Evolutionary conservation across 1,284 basidiomycete species (phyloP).

Genomic region (Irpex rosettiformis): DNA sequence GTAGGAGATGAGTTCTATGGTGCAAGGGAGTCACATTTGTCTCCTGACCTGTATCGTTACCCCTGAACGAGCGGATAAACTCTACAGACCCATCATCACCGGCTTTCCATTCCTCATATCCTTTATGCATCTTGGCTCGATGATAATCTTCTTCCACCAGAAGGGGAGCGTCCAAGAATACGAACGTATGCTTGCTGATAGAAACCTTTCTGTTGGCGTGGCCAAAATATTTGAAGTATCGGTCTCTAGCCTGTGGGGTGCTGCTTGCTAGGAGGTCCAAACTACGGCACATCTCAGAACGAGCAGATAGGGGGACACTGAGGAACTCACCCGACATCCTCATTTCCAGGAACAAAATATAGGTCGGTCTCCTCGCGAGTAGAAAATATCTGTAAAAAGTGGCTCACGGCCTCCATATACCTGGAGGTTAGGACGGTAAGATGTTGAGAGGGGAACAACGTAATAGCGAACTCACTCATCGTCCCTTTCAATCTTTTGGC

Average conservation of each 20-base stretch:
- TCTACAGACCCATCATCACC: slow-evolving; percentile 62
- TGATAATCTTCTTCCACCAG: slow-evolving; percentile 81
- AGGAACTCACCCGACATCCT: slow-evolving; percentile 68
- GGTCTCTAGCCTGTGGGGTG: slow-evolving; percentile 15
- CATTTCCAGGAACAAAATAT: slow-evolving; percentile 82
- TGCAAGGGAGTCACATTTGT: too few relatives aligned
- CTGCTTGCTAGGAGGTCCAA: slow-evolving; percentile 19
- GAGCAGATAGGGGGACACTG: slow-evolving; percentile 19
- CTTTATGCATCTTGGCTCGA: slow-evolving; percentile 42
- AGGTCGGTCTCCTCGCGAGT: slow-evolving; percentile 37
- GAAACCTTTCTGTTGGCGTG: slow-evolving; percentile 48
- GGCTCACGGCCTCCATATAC: slow-evolving; percentile 54
- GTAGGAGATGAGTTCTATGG: too few relatives aligned
- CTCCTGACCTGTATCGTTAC: slow-evolving; percentile 36
- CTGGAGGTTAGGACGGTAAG: slow-evolving; percentile 34
- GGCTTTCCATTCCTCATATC: slow-evolving; percentile 47
- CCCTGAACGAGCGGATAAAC: slow-evolving; percentile 59
- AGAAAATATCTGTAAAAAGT: slow-evolving; percentile 64
- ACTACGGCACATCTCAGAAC: slow-evolving; percentile 8
- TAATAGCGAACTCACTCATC: slow-evolving; percentile 54
- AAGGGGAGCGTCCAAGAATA: slow-evolving; percentile 73
- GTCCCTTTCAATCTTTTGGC: slow-evolving; percentile 53
- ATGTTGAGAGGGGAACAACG: not conserved
- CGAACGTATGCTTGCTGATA: slow-evolving; percentile 67
- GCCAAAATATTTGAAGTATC: slow-evolving; percentile 77